Evolutionary conservation across 129 eudicot species (phyloP), one percentile per base, ranked within the genome.

Genomic region (Erigeron canadensis): DNA sequence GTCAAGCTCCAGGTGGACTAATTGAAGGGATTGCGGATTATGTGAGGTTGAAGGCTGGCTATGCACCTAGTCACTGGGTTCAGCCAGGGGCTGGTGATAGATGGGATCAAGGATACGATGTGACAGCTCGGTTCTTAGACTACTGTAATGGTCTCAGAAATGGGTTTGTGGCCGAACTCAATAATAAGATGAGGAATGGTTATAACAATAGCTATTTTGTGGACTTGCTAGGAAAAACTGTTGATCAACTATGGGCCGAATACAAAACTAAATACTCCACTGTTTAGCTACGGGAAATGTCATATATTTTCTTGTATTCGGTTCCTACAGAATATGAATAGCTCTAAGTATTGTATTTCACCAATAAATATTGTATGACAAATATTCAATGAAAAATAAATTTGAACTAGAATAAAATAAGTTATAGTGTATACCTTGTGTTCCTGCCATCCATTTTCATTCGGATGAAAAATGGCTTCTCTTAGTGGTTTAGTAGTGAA

Each of bases 1-100:
- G 84, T 0, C 58, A 79, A 8, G 89, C 89, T 6, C 86, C 82
- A 0, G 84, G 81, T 13, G 95, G 91, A 5, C 70, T 89, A 78
- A 77, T 81, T 0, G 98, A 87, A 63, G 96, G 96, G 51, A 80
- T 89, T 13, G 95, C 96, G 0, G 98, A 93, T 78, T 87, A 70
- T 57, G 84, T 87, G 53, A 89, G 87, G 77, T 58, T 89, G 10
- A 86, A 78, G 77, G 92, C 89, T 0, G 89, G 89, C 7, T 80
- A 56, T 7, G 81, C 62, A 7, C 86, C 89, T 7, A 67, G 80
- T 53, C 76, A 75, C 21, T 90, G 90, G 90, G 85, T 84, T 22
- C 53, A 81, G 70, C 89, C 91, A 0, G 95, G 89, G 13, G 43
- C 60, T 12, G 91, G 95, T 22, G 74, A 77, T 18, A 65, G 39